These are phyloP conservation scores for Xylaria longipes DNA, from an alignment of 495 filamentous ascomycete genomes.

Conservation along the genomic window DNA sequence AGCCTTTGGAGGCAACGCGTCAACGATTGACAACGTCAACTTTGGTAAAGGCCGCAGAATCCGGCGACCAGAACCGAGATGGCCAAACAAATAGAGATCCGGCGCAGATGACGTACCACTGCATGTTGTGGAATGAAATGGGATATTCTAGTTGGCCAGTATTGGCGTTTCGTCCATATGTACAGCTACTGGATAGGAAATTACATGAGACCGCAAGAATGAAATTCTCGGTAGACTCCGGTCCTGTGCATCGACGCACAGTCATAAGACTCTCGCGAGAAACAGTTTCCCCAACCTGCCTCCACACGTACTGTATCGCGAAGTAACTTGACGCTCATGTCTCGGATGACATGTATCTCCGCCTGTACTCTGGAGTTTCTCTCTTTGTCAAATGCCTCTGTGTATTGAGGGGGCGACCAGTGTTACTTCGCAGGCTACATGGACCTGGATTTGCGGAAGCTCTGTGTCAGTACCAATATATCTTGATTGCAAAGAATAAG, in stretches of 20 bases:
- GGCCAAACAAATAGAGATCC: slow-evolving; percentile 11
- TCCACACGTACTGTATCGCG: background rate
- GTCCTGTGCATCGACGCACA: slow-evolving; percentile 38
- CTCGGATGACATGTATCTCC: background rate
- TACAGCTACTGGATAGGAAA: background rate
- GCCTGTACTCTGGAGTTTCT: background rate
- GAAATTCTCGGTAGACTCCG: slow-evolving; percentile 32
- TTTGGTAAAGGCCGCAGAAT: background rate
- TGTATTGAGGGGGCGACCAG: background rate
- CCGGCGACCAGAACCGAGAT: background rate
- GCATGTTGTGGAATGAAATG: slow-evolving; percentile 14
- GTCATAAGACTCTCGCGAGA: slow-evolving; percentile 33
- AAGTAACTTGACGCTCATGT: background rate
- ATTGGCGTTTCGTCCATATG: background rate
- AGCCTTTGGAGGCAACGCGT: background rate
- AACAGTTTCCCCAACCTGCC: background rate
- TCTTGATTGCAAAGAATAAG: background rate
- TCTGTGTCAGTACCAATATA: background rate
- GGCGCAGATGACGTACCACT: background rate
- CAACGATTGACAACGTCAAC: background rate
- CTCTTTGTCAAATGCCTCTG: background rate
- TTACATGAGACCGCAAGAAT: slow-evolving; percentile 10
- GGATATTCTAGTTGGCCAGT: background rate
- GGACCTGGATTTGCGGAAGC: background rate
- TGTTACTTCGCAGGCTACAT: background rate